A percentile compares a stretch with the other conserved stretches of the same genome.
Evolutionary conservation across 1,139 yeast genomes (phyloP).

Genomic region (Entelexis sorbosivorans): DNA sequence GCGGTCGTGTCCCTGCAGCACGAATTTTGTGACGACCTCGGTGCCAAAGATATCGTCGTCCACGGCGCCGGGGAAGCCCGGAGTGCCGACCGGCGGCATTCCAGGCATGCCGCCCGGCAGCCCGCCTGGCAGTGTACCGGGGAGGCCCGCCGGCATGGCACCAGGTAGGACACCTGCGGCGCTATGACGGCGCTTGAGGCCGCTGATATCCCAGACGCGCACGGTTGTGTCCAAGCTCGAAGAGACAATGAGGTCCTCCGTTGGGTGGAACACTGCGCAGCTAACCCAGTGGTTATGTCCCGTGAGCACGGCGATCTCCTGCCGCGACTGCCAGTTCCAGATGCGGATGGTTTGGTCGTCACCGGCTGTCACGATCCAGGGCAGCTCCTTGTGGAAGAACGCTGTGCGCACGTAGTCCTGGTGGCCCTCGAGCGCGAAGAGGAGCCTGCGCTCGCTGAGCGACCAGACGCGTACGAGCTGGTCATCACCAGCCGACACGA

Average conservation of each 20-base stretch:
- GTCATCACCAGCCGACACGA: slow-evolving; percentile 97
- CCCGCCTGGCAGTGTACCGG: slow-evolving; percentile 3
- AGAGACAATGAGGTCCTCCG: slow-evolving; percentile 86
- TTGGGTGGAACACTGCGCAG: slow-evolving; percentile 96
- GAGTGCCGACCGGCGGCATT: slow-evolving; percentile 9
- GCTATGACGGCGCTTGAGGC: slow-evolving; percentile 88
- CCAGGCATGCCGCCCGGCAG: slow-evolving; percentile 8
- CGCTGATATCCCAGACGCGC: slow-evolving; percentile 96
- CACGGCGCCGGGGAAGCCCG: slow-evolving; percentile 11
- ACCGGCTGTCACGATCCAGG: slow-evolving; percentile 93
- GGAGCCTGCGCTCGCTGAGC: slow-evolving; percentile 66
- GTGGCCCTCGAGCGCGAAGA: slow-evolving; percentile 82
- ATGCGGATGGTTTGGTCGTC: slow-evolving; percentile 98
- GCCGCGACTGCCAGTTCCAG: slow-evolving; percentile 99
- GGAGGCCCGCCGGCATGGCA: slow-evolving; percentile 2
- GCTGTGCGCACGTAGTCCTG: slow-evolving; percentile 92
- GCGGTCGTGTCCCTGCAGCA: slow-evolving; percentile 94
- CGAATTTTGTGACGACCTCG: slow-evolving; percentile 57
- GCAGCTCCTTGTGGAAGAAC: slow-evolving; percentile 88
- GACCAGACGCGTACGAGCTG: slow-evolving; percentile 95
- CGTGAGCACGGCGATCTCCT: slow-evolving; percentile 91
- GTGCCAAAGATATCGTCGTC: slow-evolving; percentile 21
- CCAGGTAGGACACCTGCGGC: slow-evolving; percentile 37
- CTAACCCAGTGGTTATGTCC: slow-evolving; percentile 98
- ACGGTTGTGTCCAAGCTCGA: slow-evolving; percentile 98